phyloP scores from a whole-genome alignment of 2,329 filamentous ascomycete species.

The Scedosporium apiospermum region DNA sequence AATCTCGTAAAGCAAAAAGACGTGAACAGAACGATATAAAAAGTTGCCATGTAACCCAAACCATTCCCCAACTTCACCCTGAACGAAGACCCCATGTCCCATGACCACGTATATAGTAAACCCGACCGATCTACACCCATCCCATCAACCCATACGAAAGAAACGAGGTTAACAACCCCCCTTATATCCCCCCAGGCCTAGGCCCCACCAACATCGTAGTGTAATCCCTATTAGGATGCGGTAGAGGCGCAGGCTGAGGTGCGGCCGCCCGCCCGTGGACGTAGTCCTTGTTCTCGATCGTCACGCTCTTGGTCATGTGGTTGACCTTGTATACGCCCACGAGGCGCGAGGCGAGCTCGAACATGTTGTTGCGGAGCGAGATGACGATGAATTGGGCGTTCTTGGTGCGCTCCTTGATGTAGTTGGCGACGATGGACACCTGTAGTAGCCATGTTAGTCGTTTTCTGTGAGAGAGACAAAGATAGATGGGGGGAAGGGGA shows the following conservation, averaged over 20 bases:
- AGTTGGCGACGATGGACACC: conserved; percentile 96
- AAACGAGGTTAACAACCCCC: background rate
- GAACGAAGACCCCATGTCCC: background rate
- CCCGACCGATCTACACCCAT: background rate
- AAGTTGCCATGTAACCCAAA: background rate
- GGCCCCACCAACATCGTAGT: conserved; percentile 6
- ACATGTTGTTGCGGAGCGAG: conserved; percentile 98
- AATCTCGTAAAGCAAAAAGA: background rate
- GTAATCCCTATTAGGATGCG: background rate
- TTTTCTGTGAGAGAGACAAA: background rate
- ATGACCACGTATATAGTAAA: background rate
- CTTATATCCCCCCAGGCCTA: background rate
- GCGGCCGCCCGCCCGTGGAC: conserved; percentile 27
- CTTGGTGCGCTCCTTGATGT: conserved; percentile 98
- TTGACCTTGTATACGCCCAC: conserved; percentile 99
- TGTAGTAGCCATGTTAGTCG: conserved; percentile 21
- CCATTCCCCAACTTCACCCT: background rate
- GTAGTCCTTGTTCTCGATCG: conserved; percentile 77
- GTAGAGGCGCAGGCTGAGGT: conserved; percentile 13
- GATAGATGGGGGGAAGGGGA: conserved; percentile 1
- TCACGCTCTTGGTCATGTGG: conserved; percentile 93
- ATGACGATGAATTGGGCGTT: conserved; percentile 99
- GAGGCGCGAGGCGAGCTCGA: conserved; percentile 88
- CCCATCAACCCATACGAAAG: background rate
- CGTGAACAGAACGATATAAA: background rate